Percentiles rank a stretch among this genome's conserved stretches.
These are phyloP conservation scores for Lolium rigidum DNA, from an alignment of 176 grass and related monocot genomes.

Conservation along the genomic window DNA sequence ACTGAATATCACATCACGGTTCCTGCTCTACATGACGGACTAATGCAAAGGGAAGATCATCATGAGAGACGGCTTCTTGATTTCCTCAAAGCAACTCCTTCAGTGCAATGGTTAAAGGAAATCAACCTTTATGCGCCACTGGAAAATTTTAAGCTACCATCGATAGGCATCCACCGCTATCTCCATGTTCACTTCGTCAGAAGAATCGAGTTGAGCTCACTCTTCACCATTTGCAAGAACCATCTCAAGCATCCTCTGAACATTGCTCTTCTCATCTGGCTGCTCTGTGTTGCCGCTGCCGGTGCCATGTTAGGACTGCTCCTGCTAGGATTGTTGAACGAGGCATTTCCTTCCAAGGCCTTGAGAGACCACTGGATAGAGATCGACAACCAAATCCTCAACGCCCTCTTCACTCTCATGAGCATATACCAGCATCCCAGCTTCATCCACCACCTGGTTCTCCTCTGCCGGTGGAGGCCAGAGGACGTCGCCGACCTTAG, in stretches of 20 bases:
- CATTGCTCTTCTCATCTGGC: slow-evolving; percentile 77
- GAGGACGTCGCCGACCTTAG: slow-evolving; percentile 52
- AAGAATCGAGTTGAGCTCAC: slow-evolving; percentile 60
- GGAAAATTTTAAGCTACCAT: slow-evolving; percentile 44
- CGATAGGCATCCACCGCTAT: slow-evolving; percentile 5
- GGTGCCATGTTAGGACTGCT: slow-evolving; percentile 74
- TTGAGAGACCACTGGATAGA: slow-evolving; percentile 81
- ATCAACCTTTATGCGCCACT: slow-evolving; percentile 46
- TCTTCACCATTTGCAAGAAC: slow-evolving; percentile 56
- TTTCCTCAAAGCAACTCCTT: slow-evolving; percentile 64
- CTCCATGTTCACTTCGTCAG: slow-evolving; percentile 64
- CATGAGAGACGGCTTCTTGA: slow-evolving; percentile 50
- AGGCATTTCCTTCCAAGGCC: slow-evolving; percentile 60
- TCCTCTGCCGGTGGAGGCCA: slow-evolving; percentile 58
- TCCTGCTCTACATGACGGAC: slow-evolving; percentile 39
- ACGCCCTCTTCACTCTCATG: slow-evolving; percentile 91
- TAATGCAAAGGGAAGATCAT: not conserved
- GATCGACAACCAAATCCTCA: slow-evolving; percentile 90
- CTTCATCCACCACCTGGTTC: slow-evolving; percentile 65
- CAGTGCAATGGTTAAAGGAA: slow-evolving; percentile 54
- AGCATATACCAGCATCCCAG: slow-evolving; percentile 85
- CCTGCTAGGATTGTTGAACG: slow-evolving; percentile 68
- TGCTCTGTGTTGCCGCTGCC: slow-evolving; percentile 66
- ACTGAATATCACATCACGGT: slow-evolving; percentile 49
- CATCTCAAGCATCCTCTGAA: slow-evolving; percentile 84